Base-by-base conservation (phyloP, 371 early-diverging fungal species). In the Nematocida ironsii region DNA sequence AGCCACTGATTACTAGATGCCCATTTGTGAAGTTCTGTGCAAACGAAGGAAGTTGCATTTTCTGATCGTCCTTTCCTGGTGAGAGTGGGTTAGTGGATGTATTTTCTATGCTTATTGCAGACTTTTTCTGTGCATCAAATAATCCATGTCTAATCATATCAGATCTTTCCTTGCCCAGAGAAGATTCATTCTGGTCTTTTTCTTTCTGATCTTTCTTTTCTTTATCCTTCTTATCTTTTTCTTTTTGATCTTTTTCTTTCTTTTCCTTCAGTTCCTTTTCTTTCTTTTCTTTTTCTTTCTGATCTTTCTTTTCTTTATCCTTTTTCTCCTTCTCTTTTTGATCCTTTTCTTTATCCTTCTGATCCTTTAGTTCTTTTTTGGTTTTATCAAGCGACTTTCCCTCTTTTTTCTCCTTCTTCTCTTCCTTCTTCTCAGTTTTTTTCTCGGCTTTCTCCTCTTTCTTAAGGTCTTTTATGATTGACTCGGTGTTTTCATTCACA, bases 1-100 rank as follows among this genome's bases (percentile, higher is more conserved):
- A 16, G 4, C 69, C 80, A 44, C 80, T 78, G 6, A 78, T 25
- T 5, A 78, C 71, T 25, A 78, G 42, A 68, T 78, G 69, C 7
- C 80, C 80, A 44, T 70, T 78, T 23, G 80, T 54, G 61, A 78
- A 70, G 69, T 68, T 78, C 42, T 71, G 50, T 50, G 70, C 44
- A 55, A 78, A 78, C 1, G 80, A 60, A 18, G 67, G 69, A 44
- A 66, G 6, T 3, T 47, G 13, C 13, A 69, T 16, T 45, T 23
- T 44, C 9, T 76, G 57, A 48, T 23, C 50, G 20, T 45, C n/a
- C 0, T 39, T 39, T 4, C 57, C 25, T 18, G 57, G 20, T 1
- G 64, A 42, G 1, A 72, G 57, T 7, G 72, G 72, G 39, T 57
- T 72, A 44, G 27, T 42, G 7, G 11, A 13, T 60, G 11, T 23